Conservation (phyloP, 2,329 filamentous ascomycete genomes). For the Aaosphaeria pasadenensis region DNA sequence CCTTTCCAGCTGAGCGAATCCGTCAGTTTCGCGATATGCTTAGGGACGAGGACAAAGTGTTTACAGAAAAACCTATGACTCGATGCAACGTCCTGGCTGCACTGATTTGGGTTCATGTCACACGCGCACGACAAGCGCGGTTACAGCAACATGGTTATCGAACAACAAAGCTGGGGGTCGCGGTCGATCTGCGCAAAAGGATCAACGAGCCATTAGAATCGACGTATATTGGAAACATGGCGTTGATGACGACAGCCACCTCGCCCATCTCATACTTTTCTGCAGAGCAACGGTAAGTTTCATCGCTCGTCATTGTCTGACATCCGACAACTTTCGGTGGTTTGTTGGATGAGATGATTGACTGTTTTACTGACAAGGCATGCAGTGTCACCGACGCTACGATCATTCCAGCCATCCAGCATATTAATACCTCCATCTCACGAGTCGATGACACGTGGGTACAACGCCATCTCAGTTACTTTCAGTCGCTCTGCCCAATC, state of each 20-base stretch:
- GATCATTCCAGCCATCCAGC: slow-evolving; percentile 22
- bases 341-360: not conserved
- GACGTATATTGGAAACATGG: slow-evolving; percentile 33
- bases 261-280: slow-evolving; percentile 21
- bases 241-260: slow-evolving; percentile 26
- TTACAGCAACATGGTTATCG: slow-evolving; percentile 13
- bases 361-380: not conserved
- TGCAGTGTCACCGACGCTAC: slow-evolving; percentile 28
- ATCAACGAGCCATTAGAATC: slow-evolving; percentile 19
- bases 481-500: slow-evolving; percentile 26
- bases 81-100: slow-evolving; percentile 33
- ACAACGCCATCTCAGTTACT: slow-evolving; percentile 24
- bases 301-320: slow-evolving; percentile 6
- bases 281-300: slow-evolving; percentile 23
- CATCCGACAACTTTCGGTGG: not conserved
- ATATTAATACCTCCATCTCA: slow-evolving; percentile 24
- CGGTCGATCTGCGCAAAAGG: slow-evolving; percentile 26
- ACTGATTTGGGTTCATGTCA: slow-evolving; percentile 34
- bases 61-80: slow-evolving; percentile 15
- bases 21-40: slow-evolving; percentile 24
- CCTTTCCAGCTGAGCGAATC: slow-evolving; percentile 24
- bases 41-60: slow-evolving; percentile 10
- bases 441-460: slow-evolving; percentile 32
- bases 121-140: slow-evolving; percentile 25
- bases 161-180: slow-evolving; percentile 24